Base-by-base conservation (phyloP, 306 rosid genomes). In the Trifolium fragiferum region DNA sequence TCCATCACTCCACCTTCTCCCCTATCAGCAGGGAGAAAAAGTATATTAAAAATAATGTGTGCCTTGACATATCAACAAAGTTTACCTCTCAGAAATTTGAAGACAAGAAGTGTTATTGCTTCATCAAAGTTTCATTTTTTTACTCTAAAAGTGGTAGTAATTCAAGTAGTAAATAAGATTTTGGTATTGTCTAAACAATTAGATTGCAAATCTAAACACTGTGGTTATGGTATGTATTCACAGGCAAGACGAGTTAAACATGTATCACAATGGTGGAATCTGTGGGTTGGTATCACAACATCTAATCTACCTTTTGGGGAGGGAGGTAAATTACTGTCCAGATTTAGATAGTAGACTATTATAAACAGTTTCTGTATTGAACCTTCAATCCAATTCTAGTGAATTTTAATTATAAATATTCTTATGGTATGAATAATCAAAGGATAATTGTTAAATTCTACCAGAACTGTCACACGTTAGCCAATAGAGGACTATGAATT, bases 1-100 rank as follows among this genome's bases (percentile, higher is more conserved):
- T 76, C 98, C 97, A 69, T 94, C 98, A 84, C 98, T 94, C 98
- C 98, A 94, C 84, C 97, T 84, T 87, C 98, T 88, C 73, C 97
- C 98, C 98, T 94, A 82, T 59, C 81, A 59, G 44, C 47, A 62
- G 81, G 27, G 59, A 74, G 54, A 71, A 64, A 66, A 66, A 77
- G 72, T 33, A 40, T 38, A 76, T 65, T 18, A 80, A 77, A 78
- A 50, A 44, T 64, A 38, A 73, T 64, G 37, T 44, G 59, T 37
- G 69, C 66, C 66, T 10, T 78, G 63, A 75, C 78, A 62, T 41
- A 77, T 64, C 75, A 70, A 75, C 21, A 53, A n/a, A 78, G 38
- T 78, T 73, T 70, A 10, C 49, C 12, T 43, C 80, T 78, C 54
- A 67, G 21, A 79, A 78, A 33, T 60, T 46, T 14, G 23, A 76